A percentile compares a stretch with the other conserved stretches of the same genome.
Conservation (phyloP, 306 rosid genomes). For the Comarum palustre region DNA sequence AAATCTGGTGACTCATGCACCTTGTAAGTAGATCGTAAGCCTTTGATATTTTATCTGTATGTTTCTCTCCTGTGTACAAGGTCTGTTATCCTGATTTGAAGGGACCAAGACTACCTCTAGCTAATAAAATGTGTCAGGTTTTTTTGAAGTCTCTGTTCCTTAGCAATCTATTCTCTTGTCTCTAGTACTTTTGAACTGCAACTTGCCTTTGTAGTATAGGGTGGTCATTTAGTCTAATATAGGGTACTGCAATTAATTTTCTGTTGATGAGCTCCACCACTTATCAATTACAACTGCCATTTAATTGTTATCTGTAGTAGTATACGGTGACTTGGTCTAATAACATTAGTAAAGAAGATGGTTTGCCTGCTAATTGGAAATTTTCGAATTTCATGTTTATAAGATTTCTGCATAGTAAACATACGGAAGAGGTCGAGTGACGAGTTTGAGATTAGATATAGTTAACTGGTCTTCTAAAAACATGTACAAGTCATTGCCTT, state of each 20-base stretch:
- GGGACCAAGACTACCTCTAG: constrained; percentile 10
- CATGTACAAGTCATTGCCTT: not conserved
- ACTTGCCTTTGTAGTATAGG: not conserved
- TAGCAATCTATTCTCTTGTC: not conserved
- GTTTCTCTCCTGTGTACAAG: constrained; percentile 32
- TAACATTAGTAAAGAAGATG: not conserved
- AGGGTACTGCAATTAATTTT: not conserved
- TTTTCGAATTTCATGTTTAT: not conserved
- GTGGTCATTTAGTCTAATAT: not conserved
- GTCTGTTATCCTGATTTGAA: constrained; percentile 18
- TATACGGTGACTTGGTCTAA: not conserved
- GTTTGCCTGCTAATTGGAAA: not conserved
- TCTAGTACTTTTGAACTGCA: not conserved
- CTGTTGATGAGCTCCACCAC: not conserved
- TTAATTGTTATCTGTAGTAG: not conserved
- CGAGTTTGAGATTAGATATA: not conserved
- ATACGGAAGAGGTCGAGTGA: not conserved
- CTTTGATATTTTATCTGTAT: constrained; percentile 32
- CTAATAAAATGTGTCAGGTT: constrained; percentile 6
- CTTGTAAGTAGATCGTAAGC: constrained; percentile 39
- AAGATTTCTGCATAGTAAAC: not conserved
- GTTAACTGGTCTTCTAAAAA: not conserved
- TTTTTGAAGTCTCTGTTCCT: not conserved
- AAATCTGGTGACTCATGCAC: constrained; percentile 27
- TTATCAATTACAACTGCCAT: not conserved